Percentiles rank a stretch among this genome's conserved stretches.
phyloP scores from a whole-genome alignment of 257 asterid genomes.

The Sherardia arvensis region DNA sequence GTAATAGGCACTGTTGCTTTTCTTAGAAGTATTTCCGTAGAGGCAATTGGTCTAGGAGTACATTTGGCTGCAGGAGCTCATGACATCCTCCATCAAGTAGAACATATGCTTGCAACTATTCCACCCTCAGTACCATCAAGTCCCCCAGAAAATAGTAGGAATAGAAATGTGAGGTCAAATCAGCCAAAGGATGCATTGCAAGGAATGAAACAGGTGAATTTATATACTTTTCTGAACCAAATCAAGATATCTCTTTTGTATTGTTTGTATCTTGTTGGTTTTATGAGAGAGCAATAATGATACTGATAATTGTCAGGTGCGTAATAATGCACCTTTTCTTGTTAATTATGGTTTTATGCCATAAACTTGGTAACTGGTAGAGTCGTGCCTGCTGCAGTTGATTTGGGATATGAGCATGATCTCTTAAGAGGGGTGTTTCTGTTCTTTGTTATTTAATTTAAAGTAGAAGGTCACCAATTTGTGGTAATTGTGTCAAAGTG shows the following conservation, averaged over 20 bases:
- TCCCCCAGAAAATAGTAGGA: conserved; percentile 49
- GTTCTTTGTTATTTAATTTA: background rate
- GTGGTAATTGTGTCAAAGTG: background rate
- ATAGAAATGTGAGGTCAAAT: conserved; percentile 58
- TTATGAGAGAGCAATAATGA: background rate
- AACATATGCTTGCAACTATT: conserved; percentile 63
- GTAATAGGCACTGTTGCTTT: conserved; percentile 75
- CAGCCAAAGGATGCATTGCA: conserved; percentile 89
- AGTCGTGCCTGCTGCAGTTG: background rate
- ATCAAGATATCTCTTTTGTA: background rate
- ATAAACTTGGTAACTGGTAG: background rate
- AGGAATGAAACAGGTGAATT: conserved; percentile 85
- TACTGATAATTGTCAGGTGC: background rate
- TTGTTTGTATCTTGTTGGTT: background rate
- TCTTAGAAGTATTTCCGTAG: conserved; percentile 85
- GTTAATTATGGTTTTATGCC: background rate
- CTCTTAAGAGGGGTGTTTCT: background rate
- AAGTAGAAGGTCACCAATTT: background rate
- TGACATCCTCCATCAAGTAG: conserved; percentile 87
- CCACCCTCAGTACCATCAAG: conserved; percentile 80
- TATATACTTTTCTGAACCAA: background rate
- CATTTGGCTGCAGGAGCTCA: conserved; percentile 97
- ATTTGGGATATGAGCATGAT: background rate
- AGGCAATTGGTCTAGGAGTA: conserved; percentile 95
- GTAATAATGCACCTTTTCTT: background rate